Percentiles rank a stretch among this genome's conserved stretches.
Conservation (phyloP, 2,329 filamentous ascomycete genomes). For the Fusarium robinianum region DNA sequence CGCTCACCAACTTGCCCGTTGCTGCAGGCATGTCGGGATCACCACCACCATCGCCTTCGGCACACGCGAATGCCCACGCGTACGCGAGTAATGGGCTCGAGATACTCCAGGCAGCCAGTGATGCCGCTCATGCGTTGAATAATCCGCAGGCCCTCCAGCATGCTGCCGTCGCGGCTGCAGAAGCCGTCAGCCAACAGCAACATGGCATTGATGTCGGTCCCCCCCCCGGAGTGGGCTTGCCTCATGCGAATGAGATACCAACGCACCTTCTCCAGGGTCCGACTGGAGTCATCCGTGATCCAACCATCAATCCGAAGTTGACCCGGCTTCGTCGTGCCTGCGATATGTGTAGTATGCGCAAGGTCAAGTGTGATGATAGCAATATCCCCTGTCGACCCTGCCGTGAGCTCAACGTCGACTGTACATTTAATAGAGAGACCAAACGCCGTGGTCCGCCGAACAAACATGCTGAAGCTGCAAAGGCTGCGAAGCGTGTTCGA, state of each 20-base stretch:
- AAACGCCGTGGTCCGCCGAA: conserved; percentile 64
- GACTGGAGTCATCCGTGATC: conserved; percentile 43
- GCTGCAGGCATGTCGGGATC: conserved; percentile 39
- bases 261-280: conserved; percentile 32
- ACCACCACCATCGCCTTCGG: conserved; percentile 33
- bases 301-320: conserved; percentile 54
- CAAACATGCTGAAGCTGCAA: conserved; percentile 61
- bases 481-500: conserved; percentile 55
- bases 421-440: conserved; percentile 61
- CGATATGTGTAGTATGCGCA: conserved; percentile 65
- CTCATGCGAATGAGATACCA: conserved; percentile 28
- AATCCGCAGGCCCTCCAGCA: conserved; percentile 46
- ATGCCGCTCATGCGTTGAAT: conserved; percentile 48
- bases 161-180: conserved; percentile 44
- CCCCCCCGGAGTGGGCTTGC: conserved; percentile 1
- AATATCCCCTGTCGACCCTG: conserved; percentile 62
- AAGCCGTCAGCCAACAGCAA: conserved; percentile 33
- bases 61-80: conserved; percentile 45
- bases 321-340: conserved; percentile 63
- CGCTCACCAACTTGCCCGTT: no score
- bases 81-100: conserved; percentile 53
- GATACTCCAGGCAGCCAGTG: conserved; percentile 52
- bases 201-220: conserved; percentile 25
- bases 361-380: conserved; percentile 64
- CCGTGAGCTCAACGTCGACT: conserved; percentile 60